Evolutionary conservation across 768 basidiomycete genomes (phyloP).

Genomic region (Trametes sanguinea): DNA sequence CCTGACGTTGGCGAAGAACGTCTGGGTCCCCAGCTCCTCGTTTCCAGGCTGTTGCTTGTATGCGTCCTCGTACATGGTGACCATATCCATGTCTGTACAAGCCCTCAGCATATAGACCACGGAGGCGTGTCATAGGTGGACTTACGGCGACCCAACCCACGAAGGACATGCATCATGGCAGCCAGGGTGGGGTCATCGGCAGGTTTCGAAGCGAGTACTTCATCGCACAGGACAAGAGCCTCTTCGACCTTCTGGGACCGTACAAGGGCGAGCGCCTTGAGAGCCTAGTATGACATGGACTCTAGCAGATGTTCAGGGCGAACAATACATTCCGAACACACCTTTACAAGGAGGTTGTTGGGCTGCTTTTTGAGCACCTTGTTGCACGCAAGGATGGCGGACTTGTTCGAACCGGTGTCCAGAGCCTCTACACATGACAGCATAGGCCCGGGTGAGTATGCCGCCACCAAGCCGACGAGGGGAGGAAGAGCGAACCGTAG

Average conservation of each 20-base stretch:
- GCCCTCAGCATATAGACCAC: background rate
- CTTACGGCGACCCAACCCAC: conserved; percentile 71
- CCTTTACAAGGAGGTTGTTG: conserved; percentile 72
- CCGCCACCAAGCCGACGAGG: background rate
- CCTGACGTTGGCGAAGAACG: conserved; percentile 83
- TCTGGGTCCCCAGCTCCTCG: conserved; percentile 82
- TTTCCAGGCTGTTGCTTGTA: conserved; percentile 79
- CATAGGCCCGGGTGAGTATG: conserved; percentile 7
- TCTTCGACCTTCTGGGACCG: conserved; percentile 87
- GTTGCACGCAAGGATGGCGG: conserved; percentile 82
- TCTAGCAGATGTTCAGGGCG: background rate
- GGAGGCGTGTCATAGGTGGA: background rate
- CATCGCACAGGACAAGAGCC: conserved; percentile 74
- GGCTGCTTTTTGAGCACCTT: conserved; percentile 88
- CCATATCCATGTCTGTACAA: conserved; percentile 67
- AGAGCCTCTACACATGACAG: conserved; percentile 62
- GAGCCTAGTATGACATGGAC: conserved; percentile 48
- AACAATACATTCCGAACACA: conserved; percentile 24
- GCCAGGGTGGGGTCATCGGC: conserved; percentile 73
- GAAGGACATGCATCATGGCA: conserved; percentile 82
- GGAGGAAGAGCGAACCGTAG: conserved; percentile 57
- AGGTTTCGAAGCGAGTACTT: conserved; percentile 72
- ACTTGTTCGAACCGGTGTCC: conserved; percentile 85
- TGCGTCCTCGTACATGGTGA: conserved; percentile 84
- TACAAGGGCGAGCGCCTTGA: conserved; percentile 83